phyloP scores from a whole-genome alignment of 257 asterid genomes.

The Fraxinus cuspidata region DNA sequence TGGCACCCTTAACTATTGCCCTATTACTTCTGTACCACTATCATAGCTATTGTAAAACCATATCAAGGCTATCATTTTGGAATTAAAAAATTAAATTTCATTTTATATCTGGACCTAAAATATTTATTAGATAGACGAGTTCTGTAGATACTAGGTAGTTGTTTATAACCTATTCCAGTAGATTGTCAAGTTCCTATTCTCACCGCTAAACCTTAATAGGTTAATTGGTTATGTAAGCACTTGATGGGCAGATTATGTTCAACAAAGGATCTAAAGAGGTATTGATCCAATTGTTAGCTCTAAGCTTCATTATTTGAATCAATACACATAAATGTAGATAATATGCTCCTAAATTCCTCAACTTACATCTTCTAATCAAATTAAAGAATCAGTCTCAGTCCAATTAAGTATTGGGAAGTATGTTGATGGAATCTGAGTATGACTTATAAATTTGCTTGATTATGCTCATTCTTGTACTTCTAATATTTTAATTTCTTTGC shows the following conservation, averaged over 20 bases:
- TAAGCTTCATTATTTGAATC: neutral
- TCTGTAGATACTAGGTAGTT: too few relatives aligned
- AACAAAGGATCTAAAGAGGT: neutral
- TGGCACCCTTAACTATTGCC: neutral
- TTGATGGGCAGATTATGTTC: neutral
- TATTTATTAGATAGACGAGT: neutral
- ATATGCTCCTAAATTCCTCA: neutral
- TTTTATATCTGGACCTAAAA: neutral
- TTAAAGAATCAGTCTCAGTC: neutral
- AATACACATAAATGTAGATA: neutral
- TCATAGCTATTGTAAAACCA: neutral
- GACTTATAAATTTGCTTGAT: neutral
- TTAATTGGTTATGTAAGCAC: too few relatives aligned
- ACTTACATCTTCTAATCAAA: neutral
- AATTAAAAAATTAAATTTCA: neutral
- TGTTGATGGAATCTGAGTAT: neutral
- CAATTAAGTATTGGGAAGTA: neutral
- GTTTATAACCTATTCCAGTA: too few relatives aligned
- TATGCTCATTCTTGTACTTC: constrained; percentile 6
- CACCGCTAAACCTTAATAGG: too few relatives aligned
- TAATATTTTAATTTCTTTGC: constrained; percentile 18
- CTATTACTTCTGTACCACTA: neutral
- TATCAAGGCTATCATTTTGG: neutral
- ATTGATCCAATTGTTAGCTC: neutral
- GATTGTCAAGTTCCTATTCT: too few relatives aligned